A percentile compares a stretch with the other conserved stretches of the same genome.
phyloP scores from a whole-genome alignment of 768 basidiomycete species.

The Sporobolomyces roseus region DNA sequence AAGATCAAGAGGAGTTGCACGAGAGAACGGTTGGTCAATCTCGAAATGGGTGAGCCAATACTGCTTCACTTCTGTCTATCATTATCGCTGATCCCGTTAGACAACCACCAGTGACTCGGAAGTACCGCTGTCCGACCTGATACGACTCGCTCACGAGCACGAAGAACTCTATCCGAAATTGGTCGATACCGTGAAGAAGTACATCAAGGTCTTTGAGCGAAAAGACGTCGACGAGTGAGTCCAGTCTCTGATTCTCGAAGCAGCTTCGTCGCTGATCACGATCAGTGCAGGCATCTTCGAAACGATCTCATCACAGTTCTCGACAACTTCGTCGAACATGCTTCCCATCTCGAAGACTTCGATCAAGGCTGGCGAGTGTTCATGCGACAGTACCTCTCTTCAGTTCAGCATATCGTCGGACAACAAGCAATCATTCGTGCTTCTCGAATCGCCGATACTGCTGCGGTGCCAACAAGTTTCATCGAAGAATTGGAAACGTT shows the following conservation, averaged over 20 bases:
- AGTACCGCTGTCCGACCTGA: slow-evolving; percentile 60
- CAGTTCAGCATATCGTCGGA: slow-evolving; percentile 66
- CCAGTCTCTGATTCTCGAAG: neutral
- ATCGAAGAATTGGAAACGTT: slow-evolving; percentile 63
- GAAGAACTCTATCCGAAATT: slow-evolving; percentile 62
- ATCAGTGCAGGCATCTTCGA: slow-evolving; percentile 60
- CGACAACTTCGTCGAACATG: slow-evolving; percentile 64
- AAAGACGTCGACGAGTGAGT: slow-evolving; percentile 60
- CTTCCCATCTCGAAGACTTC: slow-evolving; percentile 60
- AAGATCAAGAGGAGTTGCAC: slow-evolving; percentile 80
- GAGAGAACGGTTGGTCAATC: slow-evolving; percentile 54
- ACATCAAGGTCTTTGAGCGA: slow-evolving; percentile 58
- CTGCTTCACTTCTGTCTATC: neutral
- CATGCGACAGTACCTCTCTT: slow-evolving; percentile 59
- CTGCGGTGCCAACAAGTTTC: slow-evolving; percentile 49
- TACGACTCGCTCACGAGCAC: slow-evolving; percentile 61
- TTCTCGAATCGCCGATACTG: slow-evolving; percentile 51
- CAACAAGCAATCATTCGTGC: slow-evolving; percentile 59
- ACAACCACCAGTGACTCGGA: slow-evolving; percentile 49
- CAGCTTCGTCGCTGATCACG: neutral
- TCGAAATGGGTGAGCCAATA: slow-evolving; percentile 3
- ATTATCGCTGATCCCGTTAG: neutral
- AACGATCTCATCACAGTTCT: slow-evolving; percentile 59
- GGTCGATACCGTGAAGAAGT: slow-evolving; percentile 60
- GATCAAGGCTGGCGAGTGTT: slow-evolving; percentile 64